Evolutionary conservation across 805 yeast species (phyloP), one percentile per base, ranked within the genome.

Genomic region (Kuraishia piskuri): DNA sequence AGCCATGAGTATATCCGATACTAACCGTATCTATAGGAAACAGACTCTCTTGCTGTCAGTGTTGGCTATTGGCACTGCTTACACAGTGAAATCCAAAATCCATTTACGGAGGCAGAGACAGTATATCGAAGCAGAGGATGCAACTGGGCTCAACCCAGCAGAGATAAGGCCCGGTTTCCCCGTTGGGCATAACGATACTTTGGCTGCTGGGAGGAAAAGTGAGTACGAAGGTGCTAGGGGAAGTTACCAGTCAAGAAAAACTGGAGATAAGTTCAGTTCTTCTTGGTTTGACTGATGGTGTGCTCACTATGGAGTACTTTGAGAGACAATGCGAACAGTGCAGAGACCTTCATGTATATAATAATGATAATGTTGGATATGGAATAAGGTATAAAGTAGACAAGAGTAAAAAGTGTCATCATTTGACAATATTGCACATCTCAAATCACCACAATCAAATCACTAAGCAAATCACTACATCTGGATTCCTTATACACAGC

Each of bases 141-240:
- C 67, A 54, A 58, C 69, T 1, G 54, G 60, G 12, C 8, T 31
- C 40, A 31, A 31, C 40, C 54, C 50, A 17, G 61, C 67, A 19
- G 65, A 64, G 36, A 63, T 61, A 7, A 61, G 59, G 31, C 70
- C 71, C 4, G 73, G 71, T 10, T 68, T 69, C 52, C 71, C 71
- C 7, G 57, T 59, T 7, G 50, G 50, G 47, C 60, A 63, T 21
- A 21, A 45, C n/a, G 48, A 45, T 3, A 45, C 22, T 17, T 45
- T 22, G 22, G 48, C 61, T 22, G 69, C 67, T 22, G 61, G 67
- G 48, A 69, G 90, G 56, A 81, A 82, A 57, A 79, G 85, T 52
- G 82, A 78, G 60, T 87, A 76, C 61, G 88, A 84, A 59, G 92
- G 90, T 4, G 74, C 85, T 0, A 88, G 89, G 0, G 70, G 71